A percentile compares a stretch with the other conserved stretches of the same genome.
phyloP scores from a whole-genome alignment of 2,329 filamentous ascomycete genomes.

The Neocatenulostroma microsporum region DNA sequence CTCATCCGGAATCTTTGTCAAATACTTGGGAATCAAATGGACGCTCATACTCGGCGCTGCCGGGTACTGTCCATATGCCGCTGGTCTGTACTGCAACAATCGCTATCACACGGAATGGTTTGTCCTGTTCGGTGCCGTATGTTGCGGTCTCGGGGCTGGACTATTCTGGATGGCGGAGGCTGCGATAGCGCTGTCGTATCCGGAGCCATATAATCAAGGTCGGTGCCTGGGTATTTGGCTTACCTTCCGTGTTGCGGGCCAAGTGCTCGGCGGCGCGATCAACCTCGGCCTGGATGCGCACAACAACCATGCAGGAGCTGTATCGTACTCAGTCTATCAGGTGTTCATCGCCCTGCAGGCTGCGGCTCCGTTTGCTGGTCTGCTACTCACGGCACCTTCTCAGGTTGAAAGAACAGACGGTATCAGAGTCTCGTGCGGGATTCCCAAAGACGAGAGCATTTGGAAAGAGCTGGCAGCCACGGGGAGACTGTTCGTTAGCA shows the following conservation, averaged over 20 bases:
- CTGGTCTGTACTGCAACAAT: slow-evolving; percentile 65
- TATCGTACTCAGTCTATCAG: slow-evolving; percentile 61
- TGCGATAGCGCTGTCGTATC: slow-evolving; percentile 64
- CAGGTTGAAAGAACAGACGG: slow-evolving; percentile 61
- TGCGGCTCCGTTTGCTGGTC: slow-evolving; percentile 54
- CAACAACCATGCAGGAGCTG: slow-evolving; percentile 51
- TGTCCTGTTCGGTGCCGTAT: slow-evolving; percentile 57
- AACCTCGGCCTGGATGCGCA: slow-evolving; percentile 59
- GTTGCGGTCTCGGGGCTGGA: slow-evolving; percentile 63
- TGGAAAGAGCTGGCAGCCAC: slow-evolving; percentile 55
- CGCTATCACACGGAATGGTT: slow-evolving; percentile 63
- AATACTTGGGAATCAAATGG: slow-evolving; percentile 62
- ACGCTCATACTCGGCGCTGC: slow-evolving; percentile 64
- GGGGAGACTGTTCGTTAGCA: slow-evolving; percentile 51
- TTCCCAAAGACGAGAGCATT: slow-evolving; percentile 44
- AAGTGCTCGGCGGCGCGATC: slow-evolving; percentile 64
- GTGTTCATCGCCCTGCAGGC: slow-evolving; percentile 66
- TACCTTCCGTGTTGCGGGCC: slow-evolving; percentile 52
- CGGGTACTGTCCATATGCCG: slow-evolving; percentile 64
- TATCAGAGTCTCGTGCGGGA: slow-evolving; percentile 49
- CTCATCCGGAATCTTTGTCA: slow-evolving; percentile 56
- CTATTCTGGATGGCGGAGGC: slow-evolving; percentile 71
- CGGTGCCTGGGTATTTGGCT: slow-evolving; percentile 63
- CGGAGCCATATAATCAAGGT: slow-evolving; percentile 60
- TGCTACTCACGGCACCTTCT: slow-evolving; percentile 54